A percentile compares a stretch with the other conserved stretches of the same genome.
Evolutionary conservation across 805 yeast genomes (phyloP).

Genomic region (Ogataea wickerhamii): DNA sequence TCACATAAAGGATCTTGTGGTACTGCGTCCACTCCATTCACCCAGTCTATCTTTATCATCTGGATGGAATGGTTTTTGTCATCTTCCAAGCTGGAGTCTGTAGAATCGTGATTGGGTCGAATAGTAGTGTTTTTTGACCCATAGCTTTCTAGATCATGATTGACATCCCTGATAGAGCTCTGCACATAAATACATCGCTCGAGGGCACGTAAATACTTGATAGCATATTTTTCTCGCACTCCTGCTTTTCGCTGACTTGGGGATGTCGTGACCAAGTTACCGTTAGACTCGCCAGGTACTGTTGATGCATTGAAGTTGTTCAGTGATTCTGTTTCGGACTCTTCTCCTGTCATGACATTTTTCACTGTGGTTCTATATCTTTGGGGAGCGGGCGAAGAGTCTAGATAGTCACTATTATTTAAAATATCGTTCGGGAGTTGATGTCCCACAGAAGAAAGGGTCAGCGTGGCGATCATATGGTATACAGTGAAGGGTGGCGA

Average conservation of each 20-base stretch:
- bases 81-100: not conserved
- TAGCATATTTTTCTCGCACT: conserved; percentile 20
- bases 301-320: conserved; percentile 14
- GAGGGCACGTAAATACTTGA: conserved; percentile 23
- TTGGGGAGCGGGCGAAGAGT: conserved; percentile 2
- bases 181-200: conserved; percentile 25
- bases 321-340: conserved; percentile 9
- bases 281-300: not conserved
- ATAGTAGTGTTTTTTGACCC: conserved; percentile 16
- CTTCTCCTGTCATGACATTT: conserved; percentile 18
- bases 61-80: conserved; percentile 10
- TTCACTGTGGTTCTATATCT: conserved; percentile 14
- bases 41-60: conserved; percentile 21
- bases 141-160: conserved; percentile 14
- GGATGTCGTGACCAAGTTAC: not conserved
- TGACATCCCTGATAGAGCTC: conserved; percentile 21
- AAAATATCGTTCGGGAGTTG: conserved; percentile 7
- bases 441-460: conserved; percentile 15
- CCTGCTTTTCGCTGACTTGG: not conserved
- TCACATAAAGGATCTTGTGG: not conserved
- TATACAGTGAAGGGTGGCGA: conserved; percentile 32
- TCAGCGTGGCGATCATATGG: conserved; percentile 17
- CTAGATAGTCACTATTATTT: not conserved
- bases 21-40: not conserved
- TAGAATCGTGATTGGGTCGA: not conserved